Evolutionary conservation across 2,329 filamentous ascomycete species (phyloP).

Genomic region (Colletotrichum truncatum): DNA sequence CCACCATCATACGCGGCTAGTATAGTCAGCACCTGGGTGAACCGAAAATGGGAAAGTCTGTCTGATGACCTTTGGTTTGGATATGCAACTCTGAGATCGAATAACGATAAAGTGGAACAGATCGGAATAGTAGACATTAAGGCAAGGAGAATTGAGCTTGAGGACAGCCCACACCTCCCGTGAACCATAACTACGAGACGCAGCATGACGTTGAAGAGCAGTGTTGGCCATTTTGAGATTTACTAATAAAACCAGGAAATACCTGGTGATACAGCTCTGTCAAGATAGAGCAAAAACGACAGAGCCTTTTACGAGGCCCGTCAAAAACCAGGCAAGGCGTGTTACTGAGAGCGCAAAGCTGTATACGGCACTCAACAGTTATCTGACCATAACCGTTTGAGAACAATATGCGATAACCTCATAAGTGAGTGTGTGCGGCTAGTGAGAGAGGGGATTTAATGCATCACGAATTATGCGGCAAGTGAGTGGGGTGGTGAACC

Average conservation of each 20-base stretch:
- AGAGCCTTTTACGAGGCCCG: too few relatives aligned
- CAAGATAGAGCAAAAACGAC: too few relatives aligned
- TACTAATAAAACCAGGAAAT: too few relatives aligned
- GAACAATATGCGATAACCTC: background rate
- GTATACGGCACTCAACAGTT: too few relatives aligned
- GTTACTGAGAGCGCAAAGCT: too few relatives aligned
- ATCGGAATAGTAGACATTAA: background rate
- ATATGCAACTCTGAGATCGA: slow-evolving; percentile 7
- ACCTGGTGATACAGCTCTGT: too few relatives aligned
- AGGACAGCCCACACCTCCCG: background rate
- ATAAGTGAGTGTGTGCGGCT: background rate
- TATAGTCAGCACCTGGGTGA: background rate
- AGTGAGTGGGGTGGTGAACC: background rate
- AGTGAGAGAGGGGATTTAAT: background rate
- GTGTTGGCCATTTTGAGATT: too few relatives aligned
- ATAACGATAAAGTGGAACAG: background rate
- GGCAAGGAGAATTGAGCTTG: background rate
- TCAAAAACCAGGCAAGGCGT: too few relatives aligned
- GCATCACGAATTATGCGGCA: background rate
- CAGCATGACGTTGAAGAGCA: background rate
- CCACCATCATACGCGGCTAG: background rate
- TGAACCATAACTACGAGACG: background rate
- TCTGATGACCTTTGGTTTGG: background rate
- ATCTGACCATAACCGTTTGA: too few relatives aligned
- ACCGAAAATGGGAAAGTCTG: background rate